These are phyloP conservation scores for Vinca minor DNA, from an alignment of 257 asterid species.

Conservation along the genomic window DNA sequence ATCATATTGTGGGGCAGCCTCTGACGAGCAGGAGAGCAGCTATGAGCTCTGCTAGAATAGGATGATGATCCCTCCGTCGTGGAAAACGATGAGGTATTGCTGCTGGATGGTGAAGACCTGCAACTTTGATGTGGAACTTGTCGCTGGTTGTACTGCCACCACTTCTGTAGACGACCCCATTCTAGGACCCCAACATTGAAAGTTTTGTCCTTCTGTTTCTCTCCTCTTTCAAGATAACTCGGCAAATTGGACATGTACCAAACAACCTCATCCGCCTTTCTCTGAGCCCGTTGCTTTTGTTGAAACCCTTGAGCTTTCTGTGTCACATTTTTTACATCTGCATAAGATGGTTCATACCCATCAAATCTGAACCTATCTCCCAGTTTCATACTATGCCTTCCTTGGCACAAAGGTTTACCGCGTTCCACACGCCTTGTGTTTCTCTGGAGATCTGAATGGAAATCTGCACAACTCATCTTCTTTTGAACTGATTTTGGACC, in stretches of 20 bases:
- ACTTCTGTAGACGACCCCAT: constrained; percentile 61
- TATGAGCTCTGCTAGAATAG: constrained; percentile 21
- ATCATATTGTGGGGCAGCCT: constrained; percentile 15
- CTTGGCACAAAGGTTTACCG: too few relatives aligned
- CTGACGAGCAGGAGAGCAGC: constrained; percentile 25
- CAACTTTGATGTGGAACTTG: constrained; percentile 21
- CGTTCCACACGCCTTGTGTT: too few relatives aligned
- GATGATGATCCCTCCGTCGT: constrained; percentile 38
- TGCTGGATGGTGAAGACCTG: constrained; percentile 32
- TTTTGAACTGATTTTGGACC: too few relatives aligned
- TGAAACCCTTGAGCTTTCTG: constrained; percentile 23
- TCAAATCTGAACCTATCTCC: too few relatives aligned
- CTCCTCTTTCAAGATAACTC: constrained; percentile 51
- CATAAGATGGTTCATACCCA: too few relatives aligned
- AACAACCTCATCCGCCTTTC: constrained; percentile 51
- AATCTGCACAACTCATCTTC: too few relatives aligned
- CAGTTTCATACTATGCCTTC: too few relatives aligned
- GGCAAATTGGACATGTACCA: constrained; percentile 79
- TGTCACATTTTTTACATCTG: too few relatives aligned
- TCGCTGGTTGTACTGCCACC: constrained; percentile 56
- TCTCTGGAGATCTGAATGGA: too few relatives aligned
- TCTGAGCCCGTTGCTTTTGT: constrained; percentile 27
- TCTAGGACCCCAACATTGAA: constrained; percentile 69
- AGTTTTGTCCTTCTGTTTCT: constrained; percentile 42
- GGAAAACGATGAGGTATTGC: constrained; percentile 30